Conservation (phyloP, 129 eudicot genomes). For the Helichrysum umbraculigerum region DNA sequence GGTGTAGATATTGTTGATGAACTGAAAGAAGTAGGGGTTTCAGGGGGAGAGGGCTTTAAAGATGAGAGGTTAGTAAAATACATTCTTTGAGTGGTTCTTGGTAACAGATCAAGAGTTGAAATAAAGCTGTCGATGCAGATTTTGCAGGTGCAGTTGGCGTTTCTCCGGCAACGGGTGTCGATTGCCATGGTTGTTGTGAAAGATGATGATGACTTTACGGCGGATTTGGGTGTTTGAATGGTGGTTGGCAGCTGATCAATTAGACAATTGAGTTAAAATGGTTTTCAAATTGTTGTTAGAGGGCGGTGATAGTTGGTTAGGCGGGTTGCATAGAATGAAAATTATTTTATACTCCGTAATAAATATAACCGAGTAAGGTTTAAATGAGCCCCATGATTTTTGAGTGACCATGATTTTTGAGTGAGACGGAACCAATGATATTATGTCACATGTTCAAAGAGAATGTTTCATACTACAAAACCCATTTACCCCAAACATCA, state of each 20-base stretch:
- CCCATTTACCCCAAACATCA: too few relatives aligned
- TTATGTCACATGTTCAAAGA: too few relatives aligned
- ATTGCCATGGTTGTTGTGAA: conserved; percentile 16
- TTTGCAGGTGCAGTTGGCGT: conserved; percentile 65
- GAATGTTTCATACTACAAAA: too few relatives aligned
- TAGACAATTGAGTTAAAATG: neutral
- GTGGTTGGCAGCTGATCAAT: conserved; percentile 18
- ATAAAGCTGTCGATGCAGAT: conserved; percentile 69
- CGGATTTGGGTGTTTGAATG: conserved; percentile 44
- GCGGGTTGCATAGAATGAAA: neutral
- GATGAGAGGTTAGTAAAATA: conserved; percentile 40
- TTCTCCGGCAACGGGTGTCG: conserved; percentile 63
- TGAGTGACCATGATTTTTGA: too few relatives aligned
- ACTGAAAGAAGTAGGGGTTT: conserved; percentile 47
- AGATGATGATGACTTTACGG: conserved; percentile 40
- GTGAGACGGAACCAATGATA: too few relatives aligned
- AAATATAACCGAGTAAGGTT: too few relatives aligned
- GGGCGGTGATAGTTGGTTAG: neutral
- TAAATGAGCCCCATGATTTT: too few relatives aligned
- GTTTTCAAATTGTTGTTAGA: neutral
- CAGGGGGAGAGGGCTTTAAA: conserved; percentile 39
- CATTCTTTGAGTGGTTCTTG: conserved; percentile 41
- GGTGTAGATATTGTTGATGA: conserved; percentile 51
- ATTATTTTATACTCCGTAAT: too few relatives aligned
- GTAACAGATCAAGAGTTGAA: conserved; percentile 70